Percentiles rank a stretch among this genome's conserved stretches.
These are phyloP conservation scores for Penicillium occitanis DNA, from an alignment of 2,329 filamentous ascomycete genomes.

Conservation along the genomic window DNA sequence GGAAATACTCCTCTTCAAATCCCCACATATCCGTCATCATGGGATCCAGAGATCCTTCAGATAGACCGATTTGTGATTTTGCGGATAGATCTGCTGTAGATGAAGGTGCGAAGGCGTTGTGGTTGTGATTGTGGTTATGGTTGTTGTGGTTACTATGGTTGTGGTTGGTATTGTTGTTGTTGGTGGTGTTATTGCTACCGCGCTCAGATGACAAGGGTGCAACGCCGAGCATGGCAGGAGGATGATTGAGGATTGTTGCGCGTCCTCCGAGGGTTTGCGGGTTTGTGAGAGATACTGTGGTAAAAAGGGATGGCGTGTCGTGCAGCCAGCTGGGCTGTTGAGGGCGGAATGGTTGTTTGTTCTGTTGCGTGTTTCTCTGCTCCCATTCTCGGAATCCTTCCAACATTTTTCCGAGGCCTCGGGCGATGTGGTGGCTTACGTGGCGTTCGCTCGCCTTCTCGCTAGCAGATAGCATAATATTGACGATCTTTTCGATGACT, in stretches of 20 bases:
- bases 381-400: constrained; percentile 43
- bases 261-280: constrained; percentile 38
- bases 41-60: constrained; percentile 40
- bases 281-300: constrained; percentile 38
- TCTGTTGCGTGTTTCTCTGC: constrained; percentile 29
- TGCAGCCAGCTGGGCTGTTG: constrained; percentile 27
- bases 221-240: constrained; percentile 37
- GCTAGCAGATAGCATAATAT: constrained; percentile 42
- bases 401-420: constrained; percentile 42
- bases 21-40: constrained; percentile 46
- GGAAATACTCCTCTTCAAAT: constrained; percentile 44
- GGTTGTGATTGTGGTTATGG: constrained; percentile 25
- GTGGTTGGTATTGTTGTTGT: not conserved
- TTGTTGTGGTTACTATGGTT: constrained; percentile 6
- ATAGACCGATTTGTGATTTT: constrained; percentile 30
- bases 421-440: constrained; percentile 42
- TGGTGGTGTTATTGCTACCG: constrained; percentile 22
- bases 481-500: constrained; percentile 36
- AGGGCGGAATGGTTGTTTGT: constrained; percentile 25
- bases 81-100: constrained; percentile 26
- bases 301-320: constrained; percentile 36
- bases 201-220: constrained; percentile 42
- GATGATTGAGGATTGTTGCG: constrained; percentile 35
- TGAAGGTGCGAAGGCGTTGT: constrained; percentile 25
- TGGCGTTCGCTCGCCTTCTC: constrained; percentile 42